phyloP scores from a whole-genome alignment of 1,284 basidiomycete species.

The Cryptococcus sp. region DNA sequence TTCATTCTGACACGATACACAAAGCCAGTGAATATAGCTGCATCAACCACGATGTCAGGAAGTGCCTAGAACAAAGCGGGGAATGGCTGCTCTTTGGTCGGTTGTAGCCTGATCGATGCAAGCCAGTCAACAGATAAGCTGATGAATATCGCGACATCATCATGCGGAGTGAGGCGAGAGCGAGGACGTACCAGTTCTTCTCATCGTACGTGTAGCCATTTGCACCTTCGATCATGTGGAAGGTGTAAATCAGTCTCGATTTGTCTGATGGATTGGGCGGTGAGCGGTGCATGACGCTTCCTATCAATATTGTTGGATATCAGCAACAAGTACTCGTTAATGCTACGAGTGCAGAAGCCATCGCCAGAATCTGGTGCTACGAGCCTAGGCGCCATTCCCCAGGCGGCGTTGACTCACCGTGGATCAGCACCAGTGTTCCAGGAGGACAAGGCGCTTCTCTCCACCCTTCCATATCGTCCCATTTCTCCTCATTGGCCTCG shows the following conservation, averaged over 20 bases:
- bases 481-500: slow-evolving; percentile 57
- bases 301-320: slow-evolving; percentile 44
- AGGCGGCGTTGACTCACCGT: slow-evolving; percentile 52
- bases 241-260: slow-evolving; percentile 85
- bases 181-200: slow-evolving; percentile 44
- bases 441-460: slow-evolving; percentile 69
- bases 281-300: slow-evolving; percentile 83
- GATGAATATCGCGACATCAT: not conserved
- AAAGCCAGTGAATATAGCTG: no score
- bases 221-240: slow-evolving; percentile 67
- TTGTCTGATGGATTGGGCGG: slow-evolving; percentile 71
- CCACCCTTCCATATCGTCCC: slow-evolving; percentile 62
- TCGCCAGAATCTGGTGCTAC: no score
- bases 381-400: no score
- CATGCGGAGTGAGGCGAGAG: slow-evolving; percentile 56
- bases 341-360: not conserved
- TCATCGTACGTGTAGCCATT: slow-evolving; percentile 48
- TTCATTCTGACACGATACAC: no score
- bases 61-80: slow-evolving; percentile 60
- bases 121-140: slow-evolving; percentile 62
- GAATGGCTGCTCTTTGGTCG: slow-evolving; percentile 77
- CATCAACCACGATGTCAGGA: no score
- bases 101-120: slow-evolving; percentile 66
- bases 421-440: slow-evolving; percentile 82
- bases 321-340: not conserved